These are phyloP conservation scores for Cryptococcus maquisensis DNA, from an alignment of 1,284 basidiomycete species.

Conservation along the genomic window DNA sequence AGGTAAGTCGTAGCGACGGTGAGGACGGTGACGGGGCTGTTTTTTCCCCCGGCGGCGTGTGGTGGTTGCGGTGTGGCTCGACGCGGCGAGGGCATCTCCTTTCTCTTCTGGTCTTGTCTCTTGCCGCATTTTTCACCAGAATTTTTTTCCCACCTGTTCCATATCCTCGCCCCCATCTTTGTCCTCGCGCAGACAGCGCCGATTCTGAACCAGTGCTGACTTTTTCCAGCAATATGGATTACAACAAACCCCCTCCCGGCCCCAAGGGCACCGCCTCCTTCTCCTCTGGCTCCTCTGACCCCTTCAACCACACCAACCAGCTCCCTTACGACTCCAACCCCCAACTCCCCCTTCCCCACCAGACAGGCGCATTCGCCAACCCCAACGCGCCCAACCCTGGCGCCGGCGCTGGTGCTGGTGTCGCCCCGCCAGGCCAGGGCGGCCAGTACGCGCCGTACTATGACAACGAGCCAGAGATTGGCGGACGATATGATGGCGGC, in stretches of 20 bases:
- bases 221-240: slow-evolving; percentile 22
- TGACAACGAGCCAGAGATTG: slow-evolving; percentile 69
- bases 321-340: slow-evolving; percentile 30
- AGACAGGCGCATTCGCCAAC: slow-evolving; percentile 10
- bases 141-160: no score
- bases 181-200: no score
- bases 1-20: not conserved
- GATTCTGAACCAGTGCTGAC: no score
- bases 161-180: no score
- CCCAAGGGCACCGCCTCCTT: slow-evolving; percentile 34
- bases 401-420: slow-evolving; percentile 27
- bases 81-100: no score
- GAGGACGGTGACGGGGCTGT: no score
- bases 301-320: slow-evolving; percentile 36
- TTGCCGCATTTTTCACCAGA: no score
- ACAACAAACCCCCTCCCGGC: slow-evolving; percentile 27
- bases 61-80: no score
- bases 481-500: slow-evolving; percentile 53
- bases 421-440: slow-evolving; percentile 25
- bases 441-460: slow-evolving; percentile 55
- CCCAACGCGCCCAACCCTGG: slow-evolving; percentile 25
- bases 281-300: slow-evolving; percentile 38
- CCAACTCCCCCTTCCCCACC: slow-evolving; percentile 41
- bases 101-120: no score
- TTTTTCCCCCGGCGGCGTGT: no score